Base-by-base conservation (phyloP, 2,329 filamentous ascomycete genomes). In the Plectosphaerella sp. region DNA sequence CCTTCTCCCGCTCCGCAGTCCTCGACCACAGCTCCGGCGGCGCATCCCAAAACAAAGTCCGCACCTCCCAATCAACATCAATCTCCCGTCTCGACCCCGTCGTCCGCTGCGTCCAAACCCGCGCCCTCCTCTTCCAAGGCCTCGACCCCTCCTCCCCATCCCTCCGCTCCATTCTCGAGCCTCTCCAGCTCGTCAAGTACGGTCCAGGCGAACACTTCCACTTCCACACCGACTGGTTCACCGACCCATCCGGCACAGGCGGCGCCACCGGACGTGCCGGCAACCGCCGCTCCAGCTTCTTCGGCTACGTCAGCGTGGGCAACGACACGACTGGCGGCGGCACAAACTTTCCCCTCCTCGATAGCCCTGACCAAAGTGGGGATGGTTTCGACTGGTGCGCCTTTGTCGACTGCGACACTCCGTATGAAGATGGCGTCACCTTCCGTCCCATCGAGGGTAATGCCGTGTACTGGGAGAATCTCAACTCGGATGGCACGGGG, bases 181-280 rank as follows among this genome's bases (percentile, higher is more conserved):
- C 75, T 1, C 60, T 78, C 12, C 75, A 78, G 60, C 70, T 78
- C 4, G 75, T 77, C 50, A 71, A 70, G 56, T 78, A 79, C 58
- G 70, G 62, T 33, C 54, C 59, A 11, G 71, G 71, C 14, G 72
- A 75, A 58, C 72, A 67, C 51, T 78, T 75, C 61, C 72, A 76
- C 58, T 75, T 72, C 59, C 76, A 78, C 64, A 76, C 73, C 4
- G 76, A 79, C 64, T 78, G 76, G 76, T 77, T 75, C 64, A 70
- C 70, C 4, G 68, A 71, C 49, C 59, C 65, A 2, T 57, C 62
- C 3, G 68, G 73, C 45, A 65, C 69, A n/a, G 65, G 66, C 1
- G 64, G 68, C 6, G 52, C 45, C 16, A 39, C 43, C 10, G 65
- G 62, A 1, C 57, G 69, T 10, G 74, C 75, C 11, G 74, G 74